Conservation (phyloP, 2,329 filamentous ascomycete species). For the Lecanicillium sp. region DNA sequence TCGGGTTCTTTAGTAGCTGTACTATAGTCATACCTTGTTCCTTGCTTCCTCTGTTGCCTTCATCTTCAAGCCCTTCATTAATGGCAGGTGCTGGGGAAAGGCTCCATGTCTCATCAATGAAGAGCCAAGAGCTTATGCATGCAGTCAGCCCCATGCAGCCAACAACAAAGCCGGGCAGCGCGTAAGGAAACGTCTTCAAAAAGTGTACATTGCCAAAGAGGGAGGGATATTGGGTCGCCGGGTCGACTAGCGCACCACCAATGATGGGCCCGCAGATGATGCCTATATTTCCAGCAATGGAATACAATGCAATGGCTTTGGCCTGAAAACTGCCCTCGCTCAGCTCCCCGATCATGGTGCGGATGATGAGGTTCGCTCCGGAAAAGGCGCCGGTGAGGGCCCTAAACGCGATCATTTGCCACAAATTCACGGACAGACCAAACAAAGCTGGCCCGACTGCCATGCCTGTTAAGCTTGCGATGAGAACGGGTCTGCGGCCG, state of each 20-base stretch:
- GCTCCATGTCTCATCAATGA: slow-evolving; percentile 54
- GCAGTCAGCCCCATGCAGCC: slow-evolving; percentile 47
- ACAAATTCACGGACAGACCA: slow-evolving; percentile 56
- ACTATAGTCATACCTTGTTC: too few relatives aligned
- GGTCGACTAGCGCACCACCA: slow-evolving; percentile 61
- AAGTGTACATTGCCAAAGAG: slow-evolving; percentile 39
- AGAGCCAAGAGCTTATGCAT: slow-evolving; percentile 42
- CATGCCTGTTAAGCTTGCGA: slow-evolving; percentile 58
- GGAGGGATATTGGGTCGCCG: slow-evolving; percentile 52
- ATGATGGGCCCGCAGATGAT: slow-evolving; percentile 64
- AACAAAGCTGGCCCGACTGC: slow-evolving; percentile 54
- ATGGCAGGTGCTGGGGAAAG: too few relatives aligned
- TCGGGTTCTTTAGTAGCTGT: too few relatives aligned
- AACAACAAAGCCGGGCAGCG: slow-evolving; percentile 45
- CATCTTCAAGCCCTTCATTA: too few relatives aligned
- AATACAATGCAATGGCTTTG: slow-evolving; percentile 66
- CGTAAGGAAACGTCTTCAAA: slow-evolving; percentile 44
- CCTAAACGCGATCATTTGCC: slow-evolving; percentile 67
- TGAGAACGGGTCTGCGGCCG: slow-evolving; percentile 65
- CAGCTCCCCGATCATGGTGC: slow-evolving; percentile 70
- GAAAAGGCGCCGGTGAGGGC: slow-evolving; percentile 66
- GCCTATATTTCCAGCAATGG: slow-evolving; percentile 65
- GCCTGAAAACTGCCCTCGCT: slow-evolving; percentile 64
- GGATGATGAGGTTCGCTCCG: slow-evolving; percentile 64
- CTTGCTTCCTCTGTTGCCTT: too few relatives aligned